A percentile compares a stretch with the other conserved stretches of the same genome.
phyloP scores from a whole-genome alignment of 2,329 filamentous ascomycete genomes.

The Gliomastix tumulicola region DNA sequence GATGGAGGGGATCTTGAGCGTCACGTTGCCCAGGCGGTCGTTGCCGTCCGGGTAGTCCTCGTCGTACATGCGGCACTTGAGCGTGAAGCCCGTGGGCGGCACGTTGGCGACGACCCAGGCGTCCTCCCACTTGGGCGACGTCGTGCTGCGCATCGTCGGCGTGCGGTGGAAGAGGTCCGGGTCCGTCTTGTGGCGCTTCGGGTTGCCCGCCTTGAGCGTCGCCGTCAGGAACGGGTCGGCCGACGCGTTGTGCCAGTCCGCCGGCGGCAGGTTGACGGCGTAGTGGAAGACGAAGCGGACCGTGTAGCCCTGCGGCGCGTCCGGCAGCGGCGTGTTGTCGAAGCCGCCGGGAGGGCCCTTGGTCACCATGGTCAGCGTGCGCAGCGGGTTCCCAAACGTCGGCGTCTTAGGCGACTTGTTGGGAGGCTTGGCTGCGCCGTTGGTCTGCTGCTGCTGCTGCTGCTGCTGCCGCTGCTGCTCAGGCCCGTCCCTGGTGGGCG shows the following conservation, averaged over 20 bases:
- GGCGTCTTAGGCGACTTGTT: background rate
- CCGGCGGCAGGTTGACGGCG: slow-evolving; percentile 74
- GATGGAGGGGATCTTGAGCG: slow-evolving; percentile 55
- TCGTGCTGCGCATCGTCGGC: slow-evolving; percentile 63
- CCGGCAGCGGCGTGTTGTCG: slow-evolving; percentile 70
- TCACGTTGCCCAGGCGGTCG: slow-evolving; percentile 82
- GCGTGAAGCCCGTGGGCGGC: slow-evolving; percentile 68
- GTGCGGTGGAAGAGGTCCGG: slow-evolving; percentile 69
- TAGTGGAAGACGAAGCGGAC: slow-evolving; percentile 78
- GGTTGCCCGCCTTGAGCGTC: slow-evolving; percentile 65
- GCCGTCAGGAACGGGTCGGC: slow-evolving; percentile 80
- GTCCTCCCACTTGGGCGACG: slow-evolving; percentile 74
- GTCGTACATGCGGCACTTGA: slow-evolving; percentile 85
- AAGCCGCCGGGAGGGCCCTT: slow-evolving; percentile 64
- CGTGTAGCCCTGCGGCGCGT: slow-evolving; percentile 72
- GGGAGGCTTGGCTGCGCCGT: background rate
- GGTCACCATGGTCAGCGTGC: slow-evolving; percentile 7
- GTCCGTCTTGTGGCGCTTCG: slow-evolving; percentile 78
- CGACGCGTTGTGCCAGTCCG: slow-evolving; percentile 69
- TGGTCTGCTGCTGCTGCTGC: background rate
- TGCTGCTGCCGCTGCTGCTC: background rate
- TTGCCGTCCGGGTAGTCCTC: slow-evolving; percentile 83
- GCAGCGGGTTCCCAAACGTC: slow-evolving; percentile 2
- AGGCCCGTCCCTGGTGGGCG: no score
- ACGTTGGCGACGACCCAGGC: slow-evolving; percentile 87